Conservation (phyloP, 495 filamentous ascomycete genomes). For the Talaromyces trachyspermus region DNA sequence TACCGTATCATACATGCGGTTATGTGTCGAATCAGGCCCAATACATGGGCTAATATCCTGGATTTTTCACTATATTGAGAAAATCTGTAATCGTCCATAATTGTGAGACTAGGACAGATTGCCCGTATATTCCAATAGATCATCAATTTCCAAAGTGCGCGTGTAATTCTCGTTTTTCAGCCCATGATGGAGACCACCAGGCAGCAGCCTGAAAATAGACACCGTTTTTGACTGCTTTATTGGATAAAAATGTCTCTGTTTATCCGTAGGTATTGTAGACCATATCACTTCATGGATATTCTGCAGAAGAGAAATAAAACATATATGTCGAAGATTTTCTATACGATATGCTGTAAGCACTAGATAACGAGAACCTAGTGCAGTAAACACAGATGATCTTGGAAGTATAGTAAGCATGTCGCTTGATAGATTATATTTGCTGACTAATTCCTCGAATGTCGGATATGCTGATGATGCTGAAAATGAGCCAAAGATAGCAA, state of each 20-base stretch:
- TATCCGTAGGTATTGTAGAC: background rate
- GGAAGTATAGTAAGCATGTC: background rate
- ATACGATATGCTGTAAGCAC: background rate
- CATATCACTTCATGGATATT: background rate
- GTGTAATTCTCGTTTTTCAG: background rate
- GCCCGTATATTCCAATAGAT: constrained; percentile 3
- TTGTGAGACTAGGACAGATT: background rate
- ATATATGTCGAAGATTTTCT: background rate
- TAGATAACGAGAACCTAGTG: background rate
- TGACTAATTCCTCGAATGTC: background rate
- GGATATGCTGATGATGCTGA: too few relatives aligned
- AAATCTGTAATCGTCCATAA: background rate
- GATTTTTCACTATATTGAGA: background rate
- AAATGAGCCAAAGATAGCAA: background rate
- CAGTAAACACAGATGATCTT: too few relatives aligned
- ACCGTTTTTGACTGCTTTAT: background rate
- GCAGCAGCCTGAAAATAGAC: background rate
- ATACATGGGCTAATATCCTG: background rate
- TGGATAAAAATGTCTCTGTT: background rate
- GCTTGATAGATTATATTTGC: background rate
- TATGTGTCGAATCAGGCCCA: background rate
- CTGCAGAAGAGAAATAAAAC: background rate
- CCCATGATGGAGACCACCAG: background rate
- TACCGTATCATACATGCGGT: too few relatives aligned
- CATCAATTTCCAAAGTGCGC: constrained; percentile 3